Conservation (phyloP, 2,329 filamentous ascomycete genomes). For the Botrytis cinerea region DNA sequence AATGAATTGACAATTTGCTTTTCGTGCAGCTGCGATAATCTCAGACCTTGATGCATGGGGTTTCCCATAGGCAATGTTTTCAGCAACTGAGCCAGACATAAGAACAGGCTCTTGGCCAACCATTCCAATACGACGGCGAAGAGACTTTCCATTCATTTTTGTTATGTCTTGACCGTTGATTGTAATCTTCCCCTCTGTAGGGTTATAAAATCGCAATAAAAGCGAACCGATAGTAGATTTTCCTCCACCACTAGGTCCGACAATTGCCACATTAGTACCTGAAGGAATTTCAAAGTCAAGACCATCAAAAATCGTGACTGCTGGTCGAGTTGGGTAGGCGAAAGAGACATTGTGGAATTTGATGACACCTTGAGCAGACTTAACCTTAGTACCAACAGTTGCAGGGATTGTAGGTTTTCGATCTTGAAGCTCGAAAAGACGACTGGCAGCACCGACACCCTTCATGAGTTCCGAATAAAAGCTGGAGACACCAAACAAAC, state of each 20-base stretch:
- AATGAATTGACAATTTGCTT: conserved; percentile 96
- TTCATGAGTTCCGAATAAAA: conserved; percentile 99
- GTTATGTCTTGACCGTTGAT: conserved; percentile 85
- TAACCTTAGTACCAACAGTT: conserved; percentile 77
- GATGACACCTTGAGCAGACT: conserved; percentile 84
- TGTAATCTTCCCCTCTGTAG: conserved; percentile 72
- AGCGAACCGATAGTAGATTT: conserved; percentile 96
- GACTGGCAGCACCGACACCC: conserved; percentile 93
- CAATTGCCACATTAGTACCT: conserved; percentile 92
- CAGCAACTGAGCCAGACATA: conserved; percentile 80
- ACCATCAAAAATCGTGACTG: conserved; percentile 86
- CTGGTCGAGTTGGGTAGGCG: conserved; percentile 89
- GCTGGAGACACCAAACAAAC: conserved; percentile 88
- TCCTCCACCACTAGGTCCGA: conserved; percentile 92
- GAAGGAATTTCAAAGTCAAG: conserved; percentile 89
- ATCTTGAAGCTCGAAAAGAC: conserved; percentile 94
- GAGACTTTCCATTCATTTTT: conserved; percentile 87
- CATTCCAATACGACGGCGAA: conserved; percentile 89
- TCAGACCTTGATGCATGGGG: conserved; percentile 76
- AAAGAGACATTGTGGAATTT: conserved; percentile 85
- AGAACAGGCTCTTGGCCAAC: conserved; percentile 95
- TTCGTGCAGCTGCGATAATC: conserved; percentile 81
- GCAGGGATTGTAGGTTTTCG: conserved; percentile 82
- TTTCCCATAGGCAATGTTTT: conserved; percentile 90
- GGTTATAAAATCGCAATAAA: conserved; percentile 86